phyloP scores from a whole-genome alignment of 495 filamentous ascomycete genomes.

The Aspergillus avenaceus region DNA sequence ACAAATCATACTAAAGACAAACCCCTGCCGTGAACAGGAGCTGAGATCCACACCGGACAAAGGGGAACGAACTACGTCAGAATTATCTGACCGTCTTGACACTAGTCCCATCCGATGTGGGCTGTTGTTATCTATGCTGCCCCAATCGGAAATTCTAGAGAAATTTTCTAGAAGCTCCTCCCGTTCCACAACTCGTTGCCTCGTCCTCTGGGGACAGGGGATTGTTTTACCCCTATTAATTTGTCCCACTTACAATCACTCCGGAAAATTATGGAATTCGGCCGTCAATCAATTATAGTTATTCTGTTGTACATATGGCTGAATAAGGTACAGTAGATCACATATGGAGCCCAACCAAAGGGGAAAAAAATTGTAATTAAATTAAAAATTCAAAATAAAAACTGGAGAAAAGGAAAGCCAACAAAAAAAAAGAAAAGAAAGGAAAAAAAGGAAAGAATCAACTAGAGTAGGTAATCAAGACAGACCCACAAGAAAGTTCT shows the following conservation, averaged over 20 bases:
- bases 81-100: constrained; percentile 9
- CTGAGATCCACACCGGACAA: constrained; percentile 18
- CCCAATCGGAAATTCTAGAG: constrained; percentile 36
- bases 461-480: background rate
- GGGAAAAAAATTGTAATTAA: too few relatives aligned
- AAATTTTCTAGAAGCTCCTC: constrained; percentile 45
- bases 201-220: constrained; percentile 15
- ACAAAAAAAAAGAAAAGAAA: background rate
- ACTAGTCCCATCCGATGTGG: constrained; percentile 14
- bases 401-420: background rate
- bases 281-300: background rate
- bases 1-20: constrained; percentile 9
- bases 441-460: background rate
- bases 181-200: constrained; percentile 19
- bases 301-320: background rate
- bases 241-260: constrained; percentile 6
- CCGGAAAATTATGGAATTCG: background rate
- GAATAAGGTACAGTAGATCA: too few relatives aligned
- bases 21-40: constrained; percentile 39
- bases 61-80: constrained; percentile 23
- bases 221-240: constrained; percentile 18
- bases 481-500: background rate
- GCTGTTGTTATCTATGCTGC: constrained; percentile 16
- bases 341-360: too few relatives aligned
- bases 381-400: too few relatives aligned